Base-by-base conservation (phyloP, 2,329 filamentous ascomycete species). In the Rhinocladiella similis region DNA sequence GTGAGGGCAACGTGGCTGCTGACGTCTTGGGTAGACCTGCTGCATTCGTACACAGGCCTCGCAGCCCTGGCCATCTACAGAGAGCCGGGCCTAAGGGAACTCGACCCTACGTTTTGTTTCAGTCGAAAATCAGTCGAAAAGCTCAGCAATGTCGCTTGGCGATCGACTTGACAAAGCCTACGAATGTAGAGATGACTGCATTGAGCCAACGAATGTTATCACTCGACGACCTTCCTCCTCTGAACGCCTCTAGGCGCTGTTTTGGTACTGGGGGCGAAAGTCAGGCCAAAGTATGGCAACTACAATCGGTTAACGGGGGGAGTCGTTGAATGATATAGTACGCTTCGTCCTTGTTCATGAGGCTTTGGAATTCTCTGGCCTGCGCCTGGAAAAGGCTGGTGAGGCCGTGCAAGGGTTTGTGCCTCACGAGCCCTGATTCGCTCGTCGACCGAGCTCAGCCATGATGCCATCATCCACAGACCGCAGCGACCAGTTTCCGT, bases 21-120 rank as follows among this genome's bases (percentile, higher is more conserved):
- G 10, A 45, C 16, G 7, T 19, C n/a, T 41, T 54, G 42, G 46
- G 19, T 47, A 75, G 87, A 90, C 73, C 79, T 97, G 22, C 90
- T 96, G 64, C 94, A 99, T 70, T 89, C 89, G 0, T 97, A 92
- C 69, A 82, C 97, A 27, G 94, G 91, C 0, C 81, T 97, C 33
- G 89, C 91, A 1, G 87, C 89, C 1, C 77, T 99, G 38, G 85
- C 87, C 0, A 82, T 90, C 14, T 82, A 91, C 70, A 84, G 84
- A 6, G 89, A 96, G 63, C 70, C 80, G 1, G 83, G 83, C 0
- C 70, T 97, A 36, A 88, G 87, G 60, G 73, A 77, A 18, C 80
- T 96, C 47, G 91, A 97, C 70, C 81, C 88, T 0, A 83, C 83
- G 1, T 75, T 97, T 49, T 96, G 91, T 67, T 83, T 93, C 38